phyloP scores from a whole-genome alignment of 2,329 filamentous ascomycete genomes.

The Cytospora piceae region DNA sequence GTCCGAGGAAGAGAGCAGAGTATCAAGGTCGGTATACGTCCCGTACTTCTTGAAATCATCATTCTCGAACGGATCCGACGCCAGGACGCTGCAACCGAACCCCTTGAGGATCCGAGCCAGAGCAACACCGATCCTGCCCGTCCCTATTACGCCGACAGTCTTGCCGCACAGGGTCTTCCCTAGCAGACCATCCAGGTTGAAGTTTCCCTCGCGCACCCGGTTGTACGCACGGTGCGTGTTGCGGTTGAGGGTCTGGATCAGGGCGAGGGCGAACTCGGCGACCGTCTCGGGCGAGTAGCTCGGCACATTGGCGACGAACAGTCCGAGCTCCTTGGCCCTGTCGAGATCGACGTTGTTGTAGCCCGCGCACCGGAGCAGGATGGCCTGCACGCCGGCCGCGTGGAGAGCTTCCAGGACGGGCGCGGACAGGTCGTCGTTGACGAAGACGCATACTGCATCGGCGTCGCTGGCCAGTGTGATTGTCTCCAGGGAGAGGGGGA shows the following conservation, averaged over 20 bases:
- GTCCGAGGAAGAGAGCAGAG: slow-evolving; percentile 59
- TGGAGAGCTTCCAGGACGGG: slow-evolving; percentile 56
- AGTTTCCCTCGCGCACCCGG: slow-evolving; percentile 70
- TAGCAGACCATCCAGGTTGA: slow-evolving; percentile 65
- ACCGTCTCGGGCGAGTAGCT: slow-evolving; percentile 72
- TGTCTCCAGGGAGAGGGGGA: slow-evolving; percentile 59
- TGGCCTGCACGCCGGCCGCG: slow-evolving; percentile 54
- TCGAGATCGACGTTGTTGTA: slow-evolving; percentile 69
- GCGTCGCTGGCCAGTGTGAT: slow-evolving; percentile 55
- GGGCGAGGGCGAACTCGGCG: slow-evolving; percentile 69
- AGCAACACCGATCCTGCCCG: slow-evolving; percentile 67
- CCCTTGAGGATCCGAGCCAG: slow-evolving; percentile 65
- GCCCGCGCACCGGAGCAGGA: slow-evolving; percentile 69
- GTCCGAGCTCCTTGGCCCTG: slow-evolving; percentile 55
- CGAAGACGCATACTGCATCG: slow-evolving; percentile 68
- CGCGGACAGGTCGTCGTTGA: slow-evolving; percentile 63
- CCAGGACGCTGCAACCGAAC: slow-evolving; percentile 66
- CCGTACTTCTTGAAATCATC: slow-evolving; percentile 55
- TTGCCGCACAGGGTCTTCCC: slow-evolving; percentile 65
- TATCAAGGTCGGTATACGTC: slow-evolving; percentile 56
- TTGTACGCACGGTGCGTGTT: slow-evolving; percentile 71
- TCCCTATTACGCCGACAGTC: slow-evolving; percentile 68
- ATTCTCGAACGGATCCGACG: slow-evolving; percentile 60
- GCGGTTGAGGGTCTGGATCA: slow-evolving; percentile 69
- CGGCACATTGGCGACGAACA: slow-evolving; percentile 69